Conservation (phyloP, 1,284 basidiomycete genomes). For the Mixia osmundae region DNA sequence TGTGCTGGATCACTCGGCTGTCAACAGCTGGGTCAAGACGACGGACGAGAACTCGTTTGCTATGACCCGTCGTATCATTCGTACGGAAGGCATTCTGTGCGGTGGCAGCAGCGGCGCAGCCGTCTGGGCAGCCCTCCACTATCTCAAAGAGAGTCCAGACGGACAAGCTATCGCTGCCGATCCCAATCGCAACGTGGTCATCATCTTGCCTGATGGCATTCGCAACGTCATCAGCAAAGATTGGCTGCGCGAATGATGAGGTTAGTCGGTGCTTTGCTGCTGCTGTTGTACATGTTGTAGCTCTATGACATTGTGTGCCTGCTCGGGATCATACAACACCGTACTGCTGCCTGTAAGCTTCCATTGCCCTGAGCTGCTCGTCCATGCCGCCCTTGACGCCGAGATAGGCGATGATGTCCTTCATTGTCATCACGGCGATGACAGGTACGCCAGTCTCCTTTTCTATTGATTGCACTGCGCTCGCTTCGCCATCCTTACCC, state of each 20-base stretch:
- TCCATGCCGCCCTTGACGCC: conserved; percentile 35
- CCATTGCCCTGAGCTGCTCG: conserved; percentile 49
- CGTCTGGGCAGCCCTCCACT: conserved; percentile 49
- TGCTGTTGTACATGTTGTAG: no score
- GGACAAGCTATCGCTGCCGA: conserved; percentile 39
- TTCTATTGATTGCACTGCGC: conserved; percentile 69
- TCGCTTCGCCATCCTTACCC: conserved; percentile 29
- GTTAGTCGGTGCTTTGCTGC: no score
- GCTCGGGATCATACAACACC: no score
- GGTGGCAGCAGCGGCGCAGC: conserved; percentile 80
- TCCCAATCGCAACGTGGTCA: conserved; percentile 59
- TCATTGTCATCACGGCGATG: conserved; percentile 55
- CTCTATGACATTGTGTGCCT: no score
- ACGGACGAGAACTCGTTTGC: conserved; percentile 57
- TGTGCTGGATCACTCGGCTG: conserved; percentile 30
- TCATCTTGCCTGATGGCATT: conserved; percentile 71
- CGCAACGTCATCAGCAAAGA: conserved; percentile 87
- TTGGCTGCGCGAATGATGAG: conserved; percentile 18
- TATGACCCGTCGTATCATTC: conserved; percentile 54
- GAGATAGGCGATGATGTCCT: conserved; percentile 66
- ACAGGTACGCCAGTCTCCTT: conserved; percentile 39
- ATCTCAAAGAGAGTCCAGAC: conserved; percentile 39
- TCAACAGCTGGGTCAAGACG: conserved; percentile 65
- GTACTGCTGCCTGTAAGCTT: no score
- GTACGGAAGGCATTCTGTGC: conserved; percentile 62